Evolutionary conservation across 257 asterid species (phyloP).

Genomic region (Anisodus tanguticus): DNA sequence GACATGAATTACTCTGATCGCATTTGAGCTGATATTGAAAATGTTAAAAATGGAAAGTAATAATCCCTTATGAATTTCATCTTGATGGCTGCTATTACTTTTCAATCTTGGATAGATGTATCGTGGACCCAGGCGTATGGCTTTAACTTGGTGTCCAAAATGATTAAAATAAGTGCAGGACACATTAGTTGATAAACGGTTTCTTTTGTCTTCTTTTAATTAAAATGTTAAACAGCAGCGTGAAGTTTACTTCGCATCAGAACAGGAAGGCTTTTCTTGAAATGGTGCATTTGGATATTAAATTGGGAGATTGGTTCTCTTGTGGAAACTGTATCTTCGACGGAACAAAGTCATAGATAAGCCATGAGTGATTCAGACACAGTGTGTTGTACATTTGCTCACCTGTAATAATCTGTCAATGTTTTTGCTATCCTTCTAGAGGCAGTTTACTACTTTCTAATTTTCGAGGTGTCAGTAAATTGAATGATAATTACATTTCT

Average conservation of each 20-base stretch:
- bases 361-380: not conserved
- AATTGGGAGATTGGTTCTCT: not conserved
- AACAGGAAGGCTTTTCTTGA: not conserved
- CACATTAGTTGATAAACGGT: not conserved
- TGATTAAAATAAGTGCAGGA: not conserved
- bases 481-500: not conserved
- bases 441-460: not conserved
- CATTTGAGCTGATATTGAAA: not conserved
- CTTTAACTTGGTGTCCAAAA: conserved; percentile 18
- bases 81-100: conserved; percentile 8
- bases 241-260: not conserved
- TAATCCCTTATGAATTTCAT: not conserved
- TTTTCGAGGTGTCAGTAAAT: not conserved
- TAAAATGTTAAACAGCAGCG: not conserved
- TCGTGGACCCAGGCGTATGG: not conserved
- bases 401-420: conserved; percentile 10
- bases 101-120: not conserved
- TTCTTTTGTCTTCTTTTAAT: not conserved
- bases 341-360: not conserved
- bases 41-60: not conserved
- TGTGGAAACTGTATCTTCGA: conserved; percentile 14
- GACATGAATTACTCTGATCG: not conserved
- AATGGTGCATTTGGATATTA: conserved; percentile 16
- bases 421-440: not conserved
- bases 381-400: not conserved